These are phyloP conservation scores for Eucalyptus pauciflora DNA, from an alignment of 345 rosid genomes.

Conservation along the genomic window DNA sequence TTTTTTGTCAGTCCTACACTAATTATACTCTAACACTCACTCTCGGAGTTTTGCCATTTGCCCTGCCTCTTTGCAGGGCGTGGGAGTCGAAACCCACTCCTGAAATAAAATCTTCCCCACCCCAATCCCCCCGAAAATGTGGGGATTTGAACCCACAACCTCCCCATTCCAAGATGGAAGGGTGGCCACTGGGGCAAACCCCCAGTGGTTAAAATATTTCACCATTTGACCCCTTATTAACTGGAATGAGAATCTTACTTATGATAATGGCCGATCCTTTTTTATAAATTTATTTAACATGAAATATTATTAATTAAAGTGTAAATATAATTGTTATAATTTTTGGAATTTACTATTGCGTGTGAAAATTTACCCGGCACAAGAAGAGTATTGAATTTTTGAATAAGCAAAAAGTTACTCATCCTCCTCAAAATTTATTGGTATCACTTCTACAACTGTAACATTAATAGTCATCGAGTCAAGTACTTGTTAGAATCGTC, in stretches of 20 bases:
- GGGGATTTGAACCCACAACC: too few species aligned
- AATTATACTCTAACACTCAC: too few species aligned
- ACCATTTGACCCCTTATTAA: not conserved
- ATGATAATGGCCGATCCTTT: not conserved
- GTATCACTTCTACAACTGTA: rapidly evolving
- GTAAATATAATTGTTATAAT: not conserved
- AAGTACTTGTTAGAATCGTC: rapidly evolving
- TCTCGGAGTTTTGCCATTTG: too few species aligned
- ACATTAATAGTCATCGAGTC: not conserved
- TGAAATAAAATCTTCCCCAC: too few species aligned
- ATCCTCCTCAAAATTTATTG: not conserved
- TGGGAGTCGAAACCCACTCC: too few species aligned
- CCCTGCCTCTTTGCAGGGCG: too few species aligned
- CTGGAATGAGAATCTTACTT: not conserved
- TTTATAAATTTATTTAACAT: not conserved
- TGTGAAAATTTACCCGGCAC: not conserved
- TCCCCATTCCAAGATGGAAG: too few species aligned
- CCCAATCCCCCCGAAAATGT: too few species aligned
- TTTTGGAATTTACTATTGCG: not conserved
- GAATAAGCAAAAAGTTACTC: not conserved
- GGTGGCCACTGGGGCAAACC: too few species aligned
- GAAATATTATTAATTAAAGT: not conserved
- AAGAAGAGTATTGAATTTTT: not conserved
- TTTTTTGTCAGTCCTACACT: too few species aligned
- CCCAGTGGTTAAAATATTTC: too few species aligned